These are phyloP conservation scores for Nakazawaea ernobii DNA, from an alignment of 805 yeast genomes.

Conservation along the genomic window DNA sequence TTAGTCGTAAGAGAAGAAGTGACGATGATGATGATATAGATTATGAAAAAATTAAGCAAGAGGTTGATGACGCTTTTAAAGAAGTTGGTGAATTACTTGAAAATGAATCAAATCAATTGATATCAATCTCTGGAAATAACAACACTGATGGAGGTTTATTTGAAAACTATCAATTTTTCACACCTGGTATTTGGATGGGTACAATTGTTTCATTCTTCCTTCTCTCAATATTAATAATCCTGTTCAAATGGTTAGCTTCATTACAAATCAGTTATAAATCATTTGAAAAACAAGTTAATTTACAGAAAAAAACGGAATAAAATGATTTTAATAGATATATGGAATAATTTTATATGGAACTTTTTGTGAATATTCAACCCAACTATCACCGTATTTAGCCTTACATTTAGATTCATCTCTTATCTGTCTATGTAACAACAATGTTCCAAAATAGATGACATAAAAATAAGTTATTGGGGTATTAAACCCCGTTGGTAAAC, in stretches of 20 bases:
- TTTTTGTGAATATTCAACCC: slow-evolving; percentile 73
- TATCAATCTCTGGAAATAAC: neutral
- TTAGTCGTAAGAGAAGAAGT: slow-evolving; percentile 11
- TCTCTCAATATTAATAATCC: slow-evolving; percentile 49
- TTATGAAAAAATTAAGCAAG: slow-evolving; percentile 21
- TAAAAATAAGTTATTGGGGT: slow-evolving; percentile 87
- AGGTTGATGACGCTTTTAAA: slow-evolving; percentile 24
- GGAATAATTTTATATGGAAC: slow-evolving; percentile 94
- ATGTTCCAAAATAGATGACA: slow-evolving; percentile 71
- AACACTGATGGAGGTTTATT: slow-evolving; percentile 35
- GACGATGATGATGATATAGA: slow-evolving; percentile 14
- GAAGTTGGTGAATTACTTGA: slow-evolving; percentile 22
- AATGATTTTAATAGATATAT: slow-evolving; percentile 57
- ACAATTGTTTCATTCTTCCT: slow-evolving; percentile 60
- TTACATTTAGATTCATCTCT: slow-evolving; percentile 92
- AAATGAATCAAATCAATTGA: slow-evolving; percentile 14
- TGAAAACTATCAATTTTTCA: slow-evolving; percentile 62
- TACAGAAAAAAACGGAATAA: slow-evolving; percentile 38
- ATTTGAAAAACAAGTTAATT: slow-evolving; percentile 63
- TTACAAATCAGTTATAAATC: slow-evolving; percentile 77
- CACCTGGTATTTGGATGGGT: slow-evolving; percentile 78
- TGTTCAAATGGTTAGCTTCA: slow-evolving; percentile 65
- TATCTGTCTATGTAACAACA: slow-evolving; percentile 80
- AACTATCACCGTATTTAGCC: slow-evolving; percentile 75
- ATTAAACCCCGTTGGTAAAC: slow-evolving; percentile 78